These are phyloP conservation scores for Fusarium caatingaense DNA, from an alignment of 2,329 filamentous ascomycete genomes.

Conservation along the genomic window DNA sequence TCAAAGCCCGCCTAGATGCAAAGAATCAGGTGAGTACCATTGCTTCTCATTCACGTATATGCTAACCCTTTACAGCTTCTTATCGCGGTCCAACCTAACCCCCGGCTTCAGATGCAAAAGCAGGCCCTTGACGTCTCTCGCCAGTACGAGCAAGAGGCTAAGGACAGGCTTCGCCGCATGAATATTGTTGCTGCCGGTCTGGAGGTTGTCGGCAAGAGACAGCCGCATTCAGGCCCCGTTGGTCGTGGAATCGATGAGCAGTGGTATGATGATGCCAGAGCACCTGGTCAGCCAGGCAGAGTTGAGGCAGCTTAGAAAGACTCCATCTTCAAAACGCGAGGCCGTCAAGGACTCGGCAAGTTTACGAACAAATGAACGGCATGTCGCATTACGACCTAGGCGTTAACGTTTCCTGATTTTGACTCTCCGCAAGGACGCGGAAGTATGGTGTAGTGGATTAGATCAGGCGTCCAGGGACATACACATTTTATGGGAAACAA, in stretches of 20 bases:
- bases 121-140: slow-evolving; percentile 75
- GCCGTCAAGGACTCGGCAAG: neutral
- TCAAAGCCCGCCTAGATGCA: slow-evolving; percentile 86
- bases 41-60: neutral
- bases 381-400: slow-evolving; percentile 33
- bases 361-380: slow-evolving; percentile 25
- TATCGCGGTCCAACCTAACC: slow-evolving; percentile 74
- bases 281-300: slow-evolving; percentile 8
- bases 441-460: slow-evolving; percentile 31
- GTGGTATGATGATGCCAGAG: slow-evolving; percentile 50
- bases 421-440: slow-evolving; percentile 34
- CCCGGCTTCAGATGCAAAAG: slow-evolving; percentile 76
- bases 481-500: slow-evolving; percentile 7
- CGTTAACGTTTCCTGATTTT: slow-evolving; percentile 44
- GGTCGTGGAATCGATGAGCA: slow-evolving; percentile 46
- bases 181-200: slow-evolving; percentile 80
- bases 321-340: neutral
- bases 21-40: slow-evolving; percentile 72
- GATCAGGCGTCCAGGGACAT: slow-evolving; percentile 34
- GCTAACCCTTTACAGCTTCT: slow-evolving; percentile 66
- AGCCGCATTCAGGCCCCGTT: slow-evolving; percentile 16
- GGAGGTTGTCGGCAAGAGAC: slow-evolving; percentile 63
- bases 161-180: slow-evolving; percentile 81
- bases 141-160: slow-evolving; percentile 78
- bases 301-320: slow-evolving; percentile 23